A percentile compares a stretch with the other conserved stretches of the same genome.
Evolutionary conservation across 768 basidiomycete genomes (phyloP).

Genomic region (Auricularia auricula-judae): DNA sequence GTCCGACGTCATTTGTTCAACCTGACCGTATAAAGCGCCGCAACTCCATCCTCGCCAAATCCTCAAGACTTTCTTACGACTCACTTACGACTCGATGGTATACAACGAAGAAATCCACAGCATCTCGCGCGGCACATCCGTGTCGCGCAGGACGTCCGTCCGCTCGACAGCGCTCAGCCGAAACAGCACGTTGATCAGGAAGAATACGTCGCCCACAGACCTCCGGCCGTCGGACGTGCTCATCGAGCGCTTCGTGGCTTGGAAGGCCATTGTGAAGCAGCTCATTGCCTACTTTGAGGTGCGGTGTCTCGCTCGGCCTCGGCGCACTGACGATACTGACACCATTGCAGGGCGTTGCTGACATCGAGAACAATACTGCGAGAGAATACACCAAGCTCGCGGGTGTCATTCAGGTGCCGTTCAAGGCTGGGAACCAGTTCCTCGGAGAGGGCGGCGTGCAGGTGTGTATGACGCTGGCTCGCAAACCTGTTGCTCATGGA

Average conservation of each 20-base stretch:
- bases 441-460: constrained; percentile 95
- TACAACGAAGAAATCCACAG: not conserved
- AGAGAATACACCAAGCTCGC: constrained; percentile 88
- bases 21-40: no score
- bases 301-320: not conserved
- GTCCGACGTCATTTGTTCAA: no score
- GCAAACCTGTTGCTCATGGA: not conserved
- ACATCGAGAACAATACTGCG: constrained; percentile 92
- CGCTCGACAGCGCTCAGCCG: constrained; percentile 66
- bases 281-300: constrained; percentile 85
- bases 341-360: constrained; percentile 41
- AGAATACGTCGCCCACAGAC: constrained; percentile 84
- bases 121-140: constrained; percentile 59
- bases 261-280: constrained; percentile 96
- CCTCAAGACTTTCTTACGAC: not conserved
- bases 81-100: not conserved
- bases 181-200: constrained; percentile 84
- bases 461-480: constrained; percentile 25
- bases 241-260: constrained; percentile 87
- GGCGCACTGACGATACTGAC: not conserved
- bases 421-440: constrained; percentile 92
- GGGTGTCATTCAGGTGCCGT: constrained; percentile 94
- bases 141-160: constrained; percentile 48
- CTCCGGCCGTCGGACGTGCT: constrained; percentile 90
- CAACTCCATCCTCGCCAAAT: no score